These are phyloP conservation scores for Chytridium lagenaria DNA, from an alignment of 371 early-diverging fungal genomes.

Conservation along the genomic window DNA sequence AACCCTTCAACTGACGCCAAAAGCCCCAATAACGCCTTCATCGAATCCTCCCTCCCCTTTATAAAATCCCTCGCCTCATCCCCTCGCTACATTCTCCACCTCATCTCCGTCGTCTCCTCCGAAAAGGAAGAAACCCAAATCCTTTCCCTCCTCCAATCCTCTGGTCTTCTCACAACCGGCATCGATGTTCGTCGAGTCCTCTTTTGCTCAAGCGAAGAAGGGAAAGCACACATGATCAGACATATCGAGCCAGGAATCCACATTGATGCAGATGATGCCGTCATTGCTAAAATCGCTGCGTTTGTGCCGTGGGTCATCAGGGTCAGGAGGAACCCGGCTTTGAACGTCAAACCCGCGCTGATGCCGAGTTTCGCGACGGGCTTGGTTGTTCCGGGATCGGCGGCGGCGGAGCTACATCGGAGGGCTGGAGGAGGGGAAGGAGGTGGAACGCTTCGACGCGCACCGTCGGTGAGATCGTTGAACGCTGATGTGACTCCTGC, in stretches of 20 bases:
- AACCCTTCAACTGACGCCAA: constrained; percentile 65
- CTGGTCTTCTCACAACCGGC: constrained; percentile 53
- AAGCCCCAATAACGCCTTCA: constrained; percentile 63
- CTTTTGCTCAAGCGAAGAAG: constrained; percentile 62
- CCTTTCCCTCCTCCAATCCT: constrained; percentile 48
- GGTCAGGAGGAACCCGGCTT: neutral
- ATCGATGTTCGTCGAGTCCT: constrained; percentile 58
- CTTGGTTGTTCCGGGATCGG: neutral
- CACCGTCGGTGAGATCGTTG: neutral
- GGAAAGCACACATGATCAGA: constrained; percentile 62
- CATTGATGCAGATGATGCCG: constrained; percentile 35
- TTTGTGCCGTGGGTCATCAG: constrained; percentile 3
- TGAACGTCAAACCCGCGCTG: neutral
- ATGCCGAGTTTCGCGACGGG: neutral
- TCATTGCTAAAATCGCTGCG: constrained; percentile 15
- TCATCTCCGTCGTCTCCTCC: constrained; percentile 55
- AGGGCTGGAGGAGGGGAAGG: too few species aligned
- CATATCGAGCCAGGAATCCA: constrained; percentile 58
- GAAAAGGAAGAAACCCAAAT: constrained; percentile 59
- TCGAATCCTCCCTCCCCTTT: constrained; percentile 44
- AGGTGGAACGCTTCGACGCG: neutral
- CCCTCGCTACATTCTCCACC: constrained; percentile 49
- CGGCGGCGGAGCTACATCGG: neutral
- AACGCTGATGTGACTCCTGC: neutral
- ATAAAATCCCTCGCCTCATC: constrained; percentile 25